A percentile compares a stretch with the other conserved stretches of the same genome.
These are phyloP conservation scores for Fragilaria radians DNA, from an alignment of 108 stramenopile genomes.

Conservation along the genomic window DNA sequence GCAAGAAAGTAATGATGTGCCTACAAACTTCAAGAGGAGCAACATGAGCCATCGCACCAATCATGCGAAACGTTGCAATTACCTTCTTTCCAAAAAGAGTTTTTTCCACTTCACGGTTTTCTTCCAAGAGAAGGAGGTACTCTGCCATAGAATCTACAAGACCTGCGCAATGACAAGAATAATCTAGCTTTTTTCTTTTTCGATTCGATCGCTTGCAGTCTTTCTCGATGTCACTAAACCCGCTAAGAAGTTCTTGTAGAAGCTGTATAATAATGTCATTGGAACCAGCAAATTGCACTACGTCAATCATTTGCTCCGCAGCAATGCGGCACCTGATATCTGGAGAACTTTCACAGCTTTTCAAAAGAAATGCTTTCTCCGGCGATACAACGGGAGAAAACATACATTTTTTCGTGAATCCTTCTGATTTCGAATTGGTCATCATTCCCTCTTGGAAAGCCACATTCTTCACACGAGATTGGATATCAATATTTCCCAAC, in stretches of 20 bases:
- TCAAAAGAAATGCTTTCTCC: too few relatives aligned
- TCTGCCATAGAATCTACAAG: constrained; percentile 75
- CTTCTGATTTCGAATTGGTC: too few relatives aligned
- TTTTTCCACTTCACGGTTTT: constrained; percentile 29
- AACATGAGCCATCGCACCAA: constrained; percentile 72
- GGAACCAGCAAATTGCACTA: constrained; percentile 66
- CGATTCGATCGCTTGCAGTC: constrained; percentile 57
- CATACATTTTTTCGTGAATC: too few relatives aligned
- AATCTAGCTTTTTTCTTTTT: constrained; percentile 39
- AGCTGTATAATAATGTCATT: constrained; percentile 63
- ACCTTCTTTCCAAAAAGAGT: constrained; percentile 52
- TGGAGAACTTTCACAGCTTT: too few relatives aligned
- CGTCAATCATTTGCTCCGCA: constrained; percentile 89
- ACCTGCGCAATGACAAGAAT: constrained; percentile 43
- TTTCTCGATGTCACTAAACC: constrained; percentile 69
- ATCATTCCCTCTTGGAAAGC: neutral
- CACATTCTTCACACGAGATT: neutral
- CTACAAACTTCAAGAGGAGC: constrained; percentile 60
- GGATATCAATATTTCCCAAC: constrained; percentile 24
- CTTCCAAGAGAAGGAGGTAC: constrained; percentile 75
- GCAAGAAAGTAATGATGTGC: constrained; percentile 81
- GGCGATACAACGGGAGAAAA: too few relatives aligned
- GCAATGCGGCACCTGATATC: constrained; percentile 25
- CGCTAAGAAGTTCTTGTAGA: constrained; percentile 68
- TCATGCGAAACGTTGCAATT: constrained; percentile 71